Base-by-base conservation (phyloP, 2,329 filamentous ascomycete genomes). In the Lomentospora prolificans region DNA sequence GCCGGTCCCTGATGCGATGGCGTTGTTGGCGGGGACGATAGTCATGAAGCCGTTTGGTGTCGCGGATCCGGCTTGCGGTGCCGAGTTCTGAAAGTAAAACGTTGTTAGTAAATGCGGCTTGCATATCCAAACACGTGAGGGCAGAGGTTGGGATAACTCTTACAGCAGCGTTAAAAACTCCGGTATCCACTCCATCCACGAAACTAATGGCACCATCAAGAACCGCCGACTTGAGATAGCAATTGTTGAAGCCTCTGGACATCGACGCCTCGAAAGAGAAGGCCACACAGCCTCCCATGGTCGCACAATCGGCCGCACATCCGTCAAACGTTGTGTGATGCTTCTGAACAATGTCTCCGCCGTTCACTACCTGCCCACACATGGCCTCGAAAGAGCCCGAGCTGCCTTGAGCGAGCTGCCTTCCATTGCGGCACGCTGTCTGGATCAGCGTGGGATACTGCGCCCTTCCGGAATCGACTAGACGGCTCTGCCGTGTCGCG, bases 231-330 rank as follows among this genome's bases (percentile, higher is more conserved):
- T 57, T 57, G 17, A 57, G 33, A 14, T 57, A 57, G 28, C 56
- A 57, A 39, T 57, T 57, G 17, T 46, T 57, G 48, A 57, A 57
- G 2, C 56, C 56, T n/a, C n/a, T 14, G 1, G 19, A 19, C 33
- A 57, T 31, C 28, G 19, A 24, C 19, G 46, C 8, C 19, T 57
- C 56, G 14, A 36, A 57, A 22, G 52, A 51, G 27, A 57, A 55
- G 14, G 46, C 56, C 14, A 17, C 24, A 25, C 56, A 57, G 19
- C 28, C 52, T 3, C 9, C 14, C 24, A 24, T 51, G 17, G 22
- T 22, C 17, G 19, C 56, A 39, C 56, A 57, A 31, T 52, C 44
- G 3, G 17, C 31, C 46, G 52, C 33, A 36, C 56, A 57, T n/a
- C 5, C 52, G 3, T 57, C 36, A 22, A 55, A 52, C 19, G 56